Evolutionary conservation across 768 basidiomycete species (phyloP), one percentile per base, ranked within the genome.

Genomic region (Pilatotrama ljubarskyi): DNA sequence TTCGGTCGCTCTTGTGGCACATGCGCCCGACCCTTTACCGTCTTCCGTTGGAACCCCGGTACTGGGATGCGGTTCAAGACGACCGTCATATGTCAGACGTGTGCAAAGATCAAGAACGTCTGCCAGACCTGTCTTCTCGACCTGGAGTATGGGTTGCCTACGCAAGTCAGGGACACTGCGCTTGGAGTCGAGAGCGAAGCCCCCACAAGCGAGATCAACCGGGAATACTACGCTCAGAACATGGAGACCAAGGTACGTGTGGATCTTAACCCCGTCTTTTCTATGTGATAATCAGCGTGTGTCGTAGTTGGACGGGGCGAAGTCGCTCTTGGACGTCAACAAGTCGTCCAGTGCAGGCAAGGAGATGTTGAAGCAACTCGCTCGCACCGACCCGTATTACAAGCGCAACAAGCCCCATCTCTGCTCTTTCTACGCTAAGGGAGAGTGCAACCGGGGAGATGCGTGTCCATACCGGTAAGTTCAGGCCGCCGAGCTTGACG

Each of bases 11-110:
- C 94, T 53, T 99, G 97, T 75, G 98, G 98, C 64, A 96, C 96
- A 53, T 99, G 97, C 71, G 94, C 95, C 2, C 84, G 97, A 22
- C 97, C 93, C 2, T 96, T 95, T 76, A 96, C 93, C 48, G 90
- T 98, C 66, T 99, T 99, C 77, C 90, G 94, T 40, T 99, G 97
- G 97, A 96, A 98, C 70, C 95, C 97, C 2, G 97, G 97, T 44
- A 78, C 87, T 3, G 96, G 95, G 41, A 89, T 87, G 72, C 87
- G 96, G 26, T 98, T 84, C 85, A 98, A 98, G 80, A 91, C 93
- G 59, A 99, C 97, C 11, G 94, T 97, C 61, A 87, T 98, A 61
- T 97, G 95, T 75, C 95, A 96, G 74, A 96, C 95, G 3, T 98
- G 96, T 68, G 91, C 95, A 49, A 98, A 98, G 77, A 86, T 93